Conservation (phyloP, 139 green algal species). For the Chlamydomonas urium region DNA sequence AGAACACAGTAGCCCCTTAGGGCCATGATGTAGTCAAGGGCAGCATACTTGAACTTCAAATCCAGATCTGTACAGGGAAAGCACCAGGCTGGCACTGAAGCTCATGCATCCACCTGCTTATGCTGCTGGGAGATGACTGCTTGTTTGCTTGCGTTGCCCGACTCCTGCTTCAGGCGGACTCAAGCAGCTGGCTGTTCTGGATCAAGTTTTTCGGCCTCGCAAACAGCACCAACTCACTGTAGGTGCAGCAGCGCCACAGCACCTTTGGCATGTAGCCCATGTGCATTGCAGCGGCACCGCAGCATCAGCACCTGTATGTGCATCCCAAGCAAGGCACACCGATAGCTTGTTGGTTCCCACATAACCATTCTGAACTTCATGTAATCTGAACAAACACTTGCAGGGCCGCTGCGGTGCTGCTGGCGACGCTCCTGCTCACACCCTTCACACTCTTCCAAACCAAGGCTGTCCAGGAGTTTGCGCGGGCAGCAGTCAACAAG, state of each 20-base stretch:
- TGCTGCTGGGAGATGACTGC: too few relatives aligned
- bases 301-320: background rate
- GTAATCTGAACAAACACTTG: background rate
- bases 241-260: too few relatives aligned
- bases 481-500: background rate
- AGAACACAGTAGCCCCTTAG: too few relatives aligned
- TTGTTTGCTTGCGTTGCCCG: too few relatives aligned
- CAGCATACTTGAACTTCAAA: too few relatives aligned
- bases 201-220: conserved; percentile 2
- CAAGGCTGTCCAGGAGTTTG: background rate
- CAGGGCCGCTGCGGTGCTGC: background rate
- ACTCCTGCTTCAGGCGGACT: too few relatives aligned
- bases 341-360: background rate
- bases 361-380: background rate
- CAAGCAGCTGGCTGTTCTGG: background rate
- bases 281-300: background rate
- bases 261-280: too few relatives aligned
- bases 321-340: background rate
- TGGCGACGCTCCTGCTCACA: background rate
- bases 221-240: background rate
- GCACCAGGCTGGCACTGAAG: too few relatives aligned
- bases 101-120: too few relatives aligned
- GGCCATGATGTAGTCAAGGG: too few relatives aligned
- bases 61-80: too few relatives aligned
- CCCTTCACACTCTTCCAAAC: background rate